Evolutionary conservation across 2,329 filamentous ascomycete species (phyloP).

Genomic region (Huntiella bhutanensis): DNA sequence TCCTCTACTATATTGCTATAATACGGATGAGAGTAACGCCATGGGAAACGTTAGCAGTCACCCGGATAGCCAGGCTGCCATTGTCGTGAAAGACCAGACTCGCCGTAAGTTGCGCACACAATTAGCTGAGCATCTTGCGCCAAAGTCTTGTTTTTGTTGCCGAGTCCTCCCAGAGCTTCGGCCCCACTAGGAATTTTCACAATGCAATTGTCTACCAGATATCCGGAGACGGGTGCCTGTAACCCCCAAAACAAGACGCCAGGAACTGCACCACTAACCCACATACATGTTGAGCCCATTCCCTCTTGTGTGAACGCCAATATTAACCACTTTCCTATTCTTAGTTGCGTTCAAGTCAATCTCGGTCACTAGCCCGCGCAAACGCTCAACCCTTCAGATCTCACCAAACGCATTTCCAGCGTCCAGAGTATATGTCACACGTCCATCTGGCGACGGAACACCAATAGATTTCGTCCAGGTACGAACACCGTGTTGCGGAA

Average conservation of each 20-base stretch:
- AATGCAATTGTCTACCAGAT: not conserved
- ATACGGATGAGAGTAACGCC: slow-evolving; percentile 20
- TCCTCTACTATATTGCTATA: not conserved
- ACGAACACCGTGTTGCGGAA: slow-evolving; percentile 16
- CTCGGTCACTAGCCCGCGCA: slow-evolving; percentile 59
- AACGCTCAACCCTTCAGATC: slow-evolving; percentile 58
- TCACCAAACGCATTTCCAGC: slow-evolving; percentile 78
- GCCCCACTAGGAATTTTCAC: not conserved
- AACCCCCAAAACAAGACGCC: no score
- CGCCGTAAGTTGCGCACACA: slow-evolving; percentile 44
- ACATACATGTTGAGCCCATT: no score
- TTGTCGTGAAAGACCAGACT: slow-evolving; percentile 82
- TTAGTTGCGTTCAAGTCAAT: slow-evolving; percentile 76
- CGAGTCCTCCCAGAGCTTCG: not conserved
- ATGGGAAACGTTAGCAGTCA: slow-evolving; percentile 92
- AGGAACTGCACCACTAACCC: no score
- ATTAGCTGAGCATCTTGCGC: not conserved
- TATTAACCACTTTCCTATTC: not conserved
- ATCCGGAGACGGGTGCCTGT: no score
- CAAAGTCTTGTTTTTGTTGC: not conserved
- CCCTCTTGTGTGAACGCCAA: no score
- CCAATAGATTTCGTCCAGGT: slow-evolving; percentile 89
- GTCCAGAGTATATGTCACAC: slow-evolving; percentile 52
- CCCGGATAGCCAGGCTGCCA: slow-evolving; percentile 59
- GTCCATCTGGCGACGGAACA: slow-evolving; percentile 51